Evolutionary conservation across 768 basidiomycete species (phyloP).

Genomic region (Coprinellus aureogranulatus): DNA sequence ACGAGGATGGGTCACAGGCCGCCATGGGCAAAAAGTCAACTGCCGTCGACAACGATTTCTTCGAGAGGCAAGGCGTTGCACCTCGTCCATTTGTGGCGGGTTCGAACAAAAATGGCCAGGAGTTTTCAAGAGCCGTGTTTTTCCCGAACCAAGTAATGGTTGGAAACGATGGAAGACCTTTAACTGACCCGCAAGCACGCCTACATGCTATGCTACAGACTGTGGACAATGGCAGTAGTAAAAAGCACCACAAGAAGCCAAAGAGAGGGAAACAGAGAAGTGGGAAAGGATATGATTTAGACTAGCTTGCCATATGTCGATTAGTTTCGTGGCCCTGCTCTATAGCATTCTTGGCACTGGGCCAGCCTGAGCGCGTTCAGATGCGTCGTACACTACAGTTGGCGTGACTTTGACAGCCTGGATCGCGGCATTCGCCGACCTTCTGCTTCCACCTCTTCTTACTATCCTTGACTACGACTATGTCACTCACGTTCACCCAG

Average conservation of each 20-base stretch:
- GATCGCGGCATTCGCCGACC: too few species aligned
- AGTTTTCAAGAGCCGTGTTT: conserved; percentile 59
- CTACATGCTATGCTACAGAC: conserved; percentile 43
- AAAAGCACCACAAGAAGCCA: conserved; percentile 84
- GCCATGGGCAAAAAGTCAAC: conserved; percentile 54
- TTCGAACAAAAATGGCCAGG: conserved; percentile 51
- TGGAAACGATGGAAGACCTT: conserved; percentile 72
- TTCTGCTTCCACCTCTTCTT: too few species aligned
- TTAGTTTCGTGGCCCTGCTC: background rate
- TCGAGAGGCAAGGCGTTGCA: conserved; percentile 53
- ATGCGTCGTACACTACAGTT: too few species aligned
- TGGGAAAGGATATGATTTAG: conserved; percentile 83
- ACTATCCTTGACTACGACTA: too few species aligned
- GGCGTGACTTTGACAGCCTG: too few species aligned
- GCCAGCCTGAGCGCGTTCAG: too few species aligned
- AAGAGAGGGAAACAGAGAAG: conserved; percentile 85
- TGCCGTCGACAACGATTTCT: conserved; percentile 82
- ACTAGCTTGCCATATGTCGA: conserved; percentile 1
- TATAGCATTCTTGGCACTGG: background rate
- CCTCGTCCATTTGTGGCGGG: conserved; percentile 65
- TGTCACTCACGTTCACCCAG: too few species aligned
- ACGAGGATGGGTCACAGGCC: conserved; percentile 22
- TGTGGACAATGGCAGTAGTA: conserved; percentile 41
- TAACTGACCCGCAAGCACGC: conserved; percentile 43
- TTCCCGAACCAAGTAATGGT: conserved; percentile 86